Base-by-base conservation (phyloP, 73 alveolate genomes). In the Symbiodinium pilosum region DNA sequence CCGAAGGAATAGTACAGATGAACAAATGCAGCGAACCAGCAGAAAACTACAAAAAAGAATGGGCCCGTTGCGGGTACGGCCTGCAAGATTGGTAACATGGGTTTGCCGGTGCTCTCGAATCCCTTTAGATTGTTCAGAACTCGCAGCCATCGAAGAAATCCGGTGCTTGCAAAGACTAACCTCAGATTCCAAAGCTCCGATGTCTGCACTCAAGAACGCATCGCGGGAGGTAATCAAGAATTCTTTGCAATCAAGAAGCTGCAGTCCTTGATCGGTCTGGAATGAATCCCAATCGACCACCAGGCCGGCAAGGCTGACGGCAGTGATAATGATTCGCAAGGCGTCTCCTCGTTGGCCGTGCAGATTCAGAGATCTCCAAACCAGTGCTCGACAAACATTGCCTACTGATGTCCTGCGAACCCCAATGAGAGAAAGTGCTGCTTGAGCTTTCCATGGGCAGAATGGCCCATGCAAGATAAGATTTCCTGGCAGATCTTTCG, bases 1-100 rank as follows among this genome's bases (percentile, higher is more conserved):
- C 97, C 97, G 34, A 91, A 91, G 47, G 89, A 91, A 77, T 91
- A 91, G 83, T 91, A 91, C 97, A 89, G 41, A 36, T 89, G 95
- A 41, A 89, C 75, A 12, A 89, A 89, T 69, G 87, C 95, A 32
- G 97, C 97, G 26, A 91, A 91, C 97, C 97, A 91, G 40, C 97
- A 91, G 84, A 91, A 91, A 34, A 91, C 81, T 54, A 91, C 97
- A 77, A 91, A 91, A 34, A 91, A 91, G 88, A 91, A 91, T 7
- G 97, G 97, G 26, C 77, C 77, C n/a, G 97, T 91, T 9, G 81
- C 81, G 18, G 81, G 81, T n/a, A 64, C 81, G 30, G 97, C 97
- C 40, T 91, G 97, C 97, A 91, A 75, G 38, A 91, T 91, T 2
- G 97, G 97, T 40, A 91, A 77, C 97, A 91, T 91, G 6, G 97